phyloP scores from a whole-genome alignment of 106 monocot genomes.

The Narthecium ossifragum region DNA sequence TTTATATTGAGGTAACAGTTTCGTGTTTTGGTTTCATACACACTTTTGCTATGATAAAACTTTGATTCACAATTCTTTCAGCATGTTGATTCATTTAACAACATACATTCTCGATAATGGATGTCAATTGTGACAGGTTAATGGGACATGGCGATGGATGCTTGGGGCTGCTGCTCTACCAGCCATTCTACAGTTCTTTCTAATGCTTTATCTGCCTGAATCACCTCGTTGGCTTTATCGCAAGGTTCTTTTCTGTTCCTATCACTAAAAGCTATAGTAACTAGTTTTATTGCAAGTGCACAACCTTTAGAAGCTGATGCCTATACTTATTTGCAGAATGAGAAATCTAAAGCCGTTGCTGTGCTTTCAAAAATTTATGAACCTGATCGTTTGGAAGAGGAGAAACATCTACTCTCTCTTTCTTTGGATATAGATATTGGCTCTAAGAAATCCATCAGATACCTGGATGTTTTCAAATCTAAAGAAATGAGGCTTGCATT shows the following conservation, averaged over 20 bases:
- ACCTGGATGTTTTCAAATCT: constrained; percentile 54
- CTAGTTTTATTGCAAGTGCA: not conserved
- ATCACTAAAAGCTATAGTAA: too few relatives aligned
- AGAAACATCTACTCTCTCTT: constrained; percentile 48
- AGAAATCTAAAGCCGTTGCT: constrained; percentile 49
- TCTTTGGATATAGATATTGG: constrained; percentile 32
- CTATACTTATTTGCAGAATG: constrained; percentile 28
- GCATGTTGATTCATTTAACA: too few relatives aligned
- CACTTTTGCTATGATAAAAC: too few relatives aligned
- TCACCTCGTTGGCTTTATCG: constrained; percentile 76
- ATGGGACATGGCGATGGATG: constrained; percentile 90
- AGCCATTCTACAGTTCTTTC: constrained; percentile 60
- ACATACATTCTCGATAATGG: too few relatives aligned
- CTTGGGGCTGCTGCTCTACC: constrained; percentile 70
- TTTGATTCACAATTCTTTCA: too few relatives aligned
- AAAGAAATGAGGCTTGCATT: constrained; percentile 75
- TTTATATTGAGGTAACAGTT: too few relatives aligned
- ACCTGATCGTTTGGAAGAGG: constrained; percentile 52
- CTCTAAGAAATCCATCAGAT: constrained; percentile 22
- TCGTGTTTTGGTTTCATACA: too few relatives aligned
- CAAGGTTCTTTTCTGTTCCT: constrained; percentile 38
- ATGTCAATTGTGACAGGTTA: constrained; percentile 34
- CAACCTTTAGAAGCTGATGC: not conserved
- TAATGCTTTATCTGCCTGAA: constrained; percentile 69
- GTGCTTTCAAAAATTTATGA: constrained; percentile 71